A percentile compares a stretch with the other conserved stretches of the same genome.
Conservation (phyloP, 2,329 filamentous ascomycete species). For the Penicillium oxalicum region DNA sequence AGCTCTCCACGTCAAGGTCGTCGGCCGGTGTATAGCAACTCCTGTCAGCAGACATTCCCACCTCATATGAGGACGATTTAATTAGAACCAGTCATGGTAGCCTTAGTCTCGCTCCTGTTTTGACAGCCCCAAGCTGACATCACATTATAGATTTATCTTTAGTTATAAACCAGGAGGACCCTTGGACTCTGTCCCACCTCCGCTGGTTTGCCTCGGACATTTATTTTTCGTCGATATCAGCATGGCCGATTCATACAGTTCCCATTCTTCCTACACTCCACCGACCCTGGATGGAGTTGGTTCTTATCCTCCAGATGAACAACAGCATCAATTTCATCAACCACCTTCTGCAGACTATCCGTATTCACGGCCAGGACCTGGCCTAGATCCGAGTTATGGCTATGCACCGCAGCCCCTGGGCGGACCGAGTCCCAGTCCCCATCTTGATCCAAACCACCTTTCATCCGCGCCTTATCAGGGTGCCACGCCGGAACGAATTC, state of each 20-base stretch:
- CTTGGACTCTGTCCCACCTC: no score
- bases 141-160: no score
- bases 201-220: neutral
- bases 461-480: constrained; percentile 25
- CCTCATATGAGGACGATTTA: neutral
- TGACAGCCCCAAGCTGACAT: no score
- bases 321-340: constrained; percentile 25
- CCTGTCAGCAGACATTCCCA: constrained; percentile 14
- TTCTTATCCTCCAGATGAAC: constrained; percentile 22
- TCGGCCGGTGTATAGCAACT: constrained; percentile 8
- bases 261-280: constrained; percentile 26
- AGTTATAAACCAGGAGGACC: no score
- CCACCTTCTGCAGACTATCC: constrained; percentile 9
- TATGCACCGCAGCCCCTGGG: constrained; percentile 22
- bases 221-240: neutral
- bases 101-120: no score
- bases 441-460: constrained; percentile 16
- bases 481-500: constrained; percentile 35
- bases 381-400: constrained; percentile 21
- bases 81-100: no score
- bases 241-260: constrained; percentile 51
- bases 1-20: no score
- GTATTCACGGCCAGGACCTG: constrained; percentile 9
- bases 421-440: constrained; percentile 1
- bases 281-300: constrained; percentile 19